Conservation (phyloP, 257 asterid species). For the Solanum sejunctum region DNA sequence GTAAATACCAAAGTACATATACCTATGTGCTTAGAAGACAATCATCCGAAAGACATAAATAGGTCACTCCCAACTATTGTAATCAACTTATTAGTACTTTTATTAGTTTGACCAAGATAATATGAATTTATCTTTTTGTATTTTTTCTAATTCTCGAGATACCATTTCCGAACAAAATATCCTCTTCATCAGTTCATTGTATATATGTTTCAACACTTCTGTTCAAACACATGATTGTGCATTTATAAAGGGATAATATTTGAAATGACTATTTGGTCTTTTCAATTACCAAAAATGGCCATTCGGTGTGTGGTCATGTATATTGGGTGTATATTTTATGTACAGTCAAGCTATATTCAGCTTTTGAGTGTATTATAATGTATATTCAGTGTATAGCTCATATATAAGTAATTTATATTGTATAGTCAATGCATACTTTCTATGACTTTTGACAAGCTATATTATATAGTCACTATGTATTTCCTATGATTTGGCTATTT, state of each 20-base stretch:
- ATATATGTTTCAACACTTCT: neutral
- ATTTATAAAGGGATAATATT: neutral
- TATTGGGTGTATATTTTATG: no score
- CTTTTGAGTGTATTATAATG: no score
- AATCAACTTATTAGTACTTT: neutral
- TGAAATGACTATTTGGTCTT: no score
- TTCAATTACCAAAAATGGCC: no score
- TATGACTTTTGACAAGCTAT: no score
- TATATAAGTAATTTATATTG: no score
- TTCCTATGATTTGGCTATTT: no score
- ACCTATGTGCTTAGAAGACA: neutral
- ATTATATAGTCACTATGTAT: no score
- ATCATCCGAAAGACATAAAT: neutral
- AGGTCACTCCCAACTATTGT: neutral
- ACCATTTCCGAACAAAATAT: neutral
- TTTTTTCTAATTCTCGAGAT: neutral
- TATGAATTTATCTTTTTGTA: neutral
- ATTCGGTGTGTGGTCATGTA: no score
- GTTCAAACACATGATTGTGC: neutral
- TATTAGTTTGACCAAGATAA: neutral
- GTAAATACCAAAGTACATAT: neutral
- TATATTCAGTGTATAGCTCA: no score
- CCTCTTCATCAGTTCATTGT: neutral
- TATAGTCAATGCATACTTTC: no score
- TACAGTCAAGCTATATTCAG: no score